phyloP scores from a whole-genome alignment of 192 early-diverging fungal species.

The Gonapodya prolifera region DNA sequence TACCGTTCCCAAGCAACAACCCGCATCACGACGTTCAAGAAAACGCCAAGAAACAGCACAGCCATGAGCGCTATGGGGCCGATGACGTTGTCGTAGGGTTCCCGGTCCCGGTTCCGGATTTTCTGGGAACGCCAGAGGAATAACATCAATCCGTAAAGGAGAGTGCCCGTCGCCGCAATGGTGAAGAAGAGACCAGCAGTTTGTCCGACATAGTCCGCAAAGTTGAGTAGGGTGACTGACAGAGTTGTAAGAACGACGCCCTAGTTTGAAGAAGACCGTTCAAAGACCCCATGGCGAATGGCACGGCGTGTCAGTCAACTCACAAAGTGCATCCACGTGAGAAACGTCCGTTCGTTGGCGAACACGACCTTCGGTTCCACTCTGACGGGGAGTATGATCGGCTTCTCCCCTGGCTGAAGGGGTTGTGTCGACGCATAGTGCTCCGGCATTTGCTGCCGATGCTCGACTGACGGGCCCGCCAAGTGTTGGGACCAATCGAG shows the following conservation, averaged over 20 bases:
- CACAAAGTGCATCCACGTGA: conserved; percentile 48
- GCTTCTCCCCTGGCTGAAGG: no score
- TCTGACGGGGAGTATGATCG: conserved; percentile 37
- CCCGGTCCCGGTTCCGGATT: conserved; percentile 37
- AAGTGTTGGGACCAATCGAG: no score
- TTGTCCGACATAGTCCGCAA: background rate
- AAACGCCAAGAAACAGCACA: no score
- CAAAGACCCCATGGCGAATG: no score
- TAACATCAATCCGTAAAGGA: conserved; percentile 55
- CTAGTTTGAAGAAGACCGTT: no score
- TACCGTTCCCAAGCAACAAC: no score
- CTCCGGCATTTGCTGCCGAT: no score
- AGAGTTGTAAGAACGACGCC: background rate
- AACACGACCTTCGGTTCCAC: conserved; percentile 79
- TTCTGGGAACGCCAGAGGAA: conserved; percentile 56
- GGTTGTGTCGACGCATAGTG: no score
- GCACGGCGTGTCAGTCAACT: no score
- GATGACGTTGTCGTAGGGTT: conserved; percentile 39
- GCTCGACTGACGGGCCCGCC: no score
- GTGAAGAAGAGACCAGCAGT: conserved; percentile 45
- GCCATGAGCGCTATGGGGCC: conserved; percentile 61
- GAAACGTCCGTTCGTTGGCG: conserved; percentile 75
- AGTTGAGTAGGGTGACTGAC: background rate
- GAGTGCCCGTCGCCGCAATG: conserved; percentile 47
- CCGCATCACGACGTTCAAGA: no score